A percentile compares a stretch with the other conserved stretches of the same genome.
These are phyloP conservation scores for Zalaria obscura DNA, from an alignment of 2,329 filamentous ascomycete genomes.

Conservation along the genomic window DNA sequence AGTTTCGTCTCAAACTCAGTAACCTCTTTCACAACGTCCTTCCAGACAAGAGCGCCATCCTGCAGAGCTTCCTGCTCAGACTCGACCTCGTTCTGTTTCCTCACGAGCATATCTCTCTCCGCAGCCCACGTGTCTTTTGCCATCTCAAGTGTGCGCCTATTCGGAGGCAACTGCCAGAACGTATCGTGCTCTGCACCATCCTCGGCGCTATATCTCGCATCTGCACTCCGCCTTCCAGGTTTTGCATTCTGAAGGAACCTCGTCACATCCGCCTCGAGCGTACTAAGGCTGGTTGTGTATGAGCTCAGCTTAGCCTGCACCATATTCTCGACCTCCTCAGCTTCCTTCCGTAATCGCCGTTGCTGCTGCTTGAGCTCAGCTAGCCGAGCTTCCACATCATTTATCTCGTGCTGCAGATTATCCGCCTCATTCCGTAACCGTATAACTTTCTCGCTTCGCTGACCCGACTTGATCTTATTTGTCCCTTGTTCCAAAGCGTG, in stretches of 20 bases:
- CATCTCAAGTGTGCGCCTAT: constrained; percentile 55
- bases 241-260: constrained; percentile 35
- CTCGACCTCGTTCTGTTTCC: constrained; percentile 41
- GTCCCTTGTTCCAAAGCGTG: constrained; percentile 41
- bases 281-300: constrained; percentile 51
- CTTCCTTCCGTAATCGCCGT: constrained; percentile 43
- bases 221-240: constrained; percentile 13
- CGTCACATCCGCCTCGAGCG: constrained; percentile 49
- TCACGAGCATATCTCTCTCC: constrained; percentile 43
- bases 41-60: constrained; percentile 54
- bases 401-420: constrained; percentile 47
- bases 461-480: constrained; percentile 37
- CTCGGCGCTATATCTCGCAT: not conserved
- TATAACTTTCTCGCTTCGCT: constrained; percentile 42
- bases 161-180: constrained; percentile 40
- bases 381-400: constrained; percentile 49
- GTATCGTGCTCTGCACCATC: not conserved
- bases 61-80: constrained; percentile 51
- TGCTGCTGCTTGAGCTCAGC: constrained; percentile 45
- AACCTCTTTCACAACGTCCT: constrained; percentile 44
- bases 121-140: constrained; percentile 56
- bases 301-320: constrained; percentile 59
- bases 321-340: constrained; percentile 49
- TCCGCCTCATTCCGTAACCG: constrained; percentile 36
- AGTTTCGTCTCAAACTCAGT: constrained; percentile 52